These are phyloP conservation scores for Exophiala phaeomuriformis DNA, from an alignment of 2,329 filamentous ascomycete species.

Conservation along the genomic window DNA sequence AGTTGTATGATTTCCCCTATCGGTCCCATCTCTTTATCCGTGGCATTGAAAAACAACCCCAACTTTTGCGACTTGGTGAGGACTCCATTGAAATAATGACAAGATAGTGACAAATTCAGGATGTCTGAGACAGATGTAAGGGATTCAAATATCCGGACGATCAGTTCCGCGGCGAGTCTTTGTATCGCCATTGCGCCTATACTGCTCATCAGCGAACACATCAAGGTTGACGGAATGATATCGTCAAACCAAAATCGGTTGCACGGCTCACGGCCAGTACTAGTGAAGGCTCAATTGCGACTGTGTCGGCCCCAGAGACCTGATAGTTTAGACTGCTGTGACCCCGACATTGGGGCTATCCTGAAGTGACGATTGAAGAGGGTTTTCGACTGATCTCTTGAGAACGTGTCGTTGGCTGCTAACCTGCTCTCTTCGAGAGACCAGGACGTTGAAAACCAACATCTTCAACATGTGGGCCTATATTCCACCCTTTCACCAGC, in stretches of 20 bases:
- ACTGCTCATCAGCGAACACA: background rate
- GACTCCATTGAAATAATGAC: slow-evolving; percentile 48
- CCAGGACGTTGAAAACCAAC: no score
- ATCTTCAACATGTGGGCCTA: no score
- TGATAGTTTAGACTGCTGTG: slow-evolving; percentile 37
- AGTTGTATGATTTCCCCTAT: slow-evolving; percentile 53
- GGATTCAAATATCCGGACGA: slow-evolving; percentile 51
- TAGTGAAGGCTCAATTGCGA: no score
- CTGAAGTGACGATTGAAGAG: slow-evolving; percentile 21
- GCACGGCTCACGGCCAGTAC: no score
- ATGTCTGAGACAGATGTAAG: slow-evolving; percentile 48
- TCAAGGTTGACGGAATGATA: background rate
- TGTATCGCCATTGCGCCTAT: slow-evolving; percentile 46
- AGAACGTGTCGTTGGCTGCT: no score
- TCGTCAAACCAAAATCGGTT: no score
- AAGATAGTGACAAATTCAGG: slow-evolving; percentile 48
- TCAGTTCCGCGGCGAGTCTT: slow-evolving; percentile 51
- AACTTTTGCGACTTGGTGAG: slow-evolving; percentile 49
- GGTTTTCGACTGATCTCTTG: no score
- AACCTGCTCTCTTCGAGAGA: no score
- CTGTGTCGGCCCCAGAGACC: slow-evolving; percentile 25
- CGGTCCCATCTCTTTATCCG: slow-evolving; percentile 52
- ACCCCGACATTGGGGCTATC: slow-evolving; percentile 53
- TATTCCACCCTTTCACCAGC: no score
- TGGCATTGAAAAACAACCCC: slow-evolving; percentile 46